Percentiles rank a stretch among this genome's conserved stretches.
Conservation (phyloP, 148 eudicot species). For the Vaccinium corymbosum region DNA sequence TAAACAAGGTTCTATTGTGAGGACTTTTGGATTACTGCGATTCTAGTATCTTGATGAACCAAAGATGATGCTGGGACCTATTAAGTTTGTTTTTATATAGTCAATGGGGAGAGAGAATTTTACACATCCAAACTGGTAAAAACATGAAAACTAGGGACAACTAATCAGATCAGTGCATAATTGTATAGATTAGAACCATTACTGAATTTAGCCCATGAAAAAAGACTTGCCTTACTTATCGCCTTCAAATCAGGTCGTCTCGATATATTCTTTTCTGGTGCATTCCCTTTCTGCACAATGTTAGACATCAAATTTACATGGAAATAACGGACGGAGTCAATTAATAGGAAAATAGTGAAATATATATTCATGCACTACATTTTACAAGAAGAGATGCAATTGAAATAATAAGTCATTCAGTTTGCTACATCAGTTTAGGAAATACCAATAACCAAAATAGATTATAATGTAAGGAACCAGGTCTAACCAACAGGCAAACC, state of each 20-base stretch:
- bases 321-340: neutral
- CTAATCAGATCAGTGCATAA: neutral
- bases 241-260: constrained; percentile 78
- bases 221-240: constrained; percentile 46
- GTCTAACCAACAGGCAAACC: neutral
- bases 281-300: constrained; percentile 27
- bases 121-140: neutral
- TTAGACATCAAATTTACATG: neutral
- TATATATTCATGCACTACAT: neutral
- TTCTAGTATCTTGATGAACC: neutral
- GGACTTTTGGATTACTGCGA: neutral
- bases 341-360: neutral
- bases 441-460: neutral
- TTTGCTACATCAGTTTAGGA: neutral
- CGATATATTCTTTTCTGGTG: constrained; percentile 31
- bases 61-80: neutral
- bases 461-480: neutral
- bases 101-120: neutral
- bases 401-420: neutral
- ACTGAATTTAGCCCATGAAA: neutral
- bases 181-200: neutral
- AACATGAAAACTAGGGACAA: neutral
- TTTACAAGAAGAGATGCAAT: neutral
- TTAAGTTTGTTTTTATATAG: neutral
- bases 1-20: neutral